Percentiles rank a stretch among this genome's conserved stretches.
Conservation (phyloP, 2,329 filamentous ascomycete genomes). For the Endocalyx cinctus region DNA sequence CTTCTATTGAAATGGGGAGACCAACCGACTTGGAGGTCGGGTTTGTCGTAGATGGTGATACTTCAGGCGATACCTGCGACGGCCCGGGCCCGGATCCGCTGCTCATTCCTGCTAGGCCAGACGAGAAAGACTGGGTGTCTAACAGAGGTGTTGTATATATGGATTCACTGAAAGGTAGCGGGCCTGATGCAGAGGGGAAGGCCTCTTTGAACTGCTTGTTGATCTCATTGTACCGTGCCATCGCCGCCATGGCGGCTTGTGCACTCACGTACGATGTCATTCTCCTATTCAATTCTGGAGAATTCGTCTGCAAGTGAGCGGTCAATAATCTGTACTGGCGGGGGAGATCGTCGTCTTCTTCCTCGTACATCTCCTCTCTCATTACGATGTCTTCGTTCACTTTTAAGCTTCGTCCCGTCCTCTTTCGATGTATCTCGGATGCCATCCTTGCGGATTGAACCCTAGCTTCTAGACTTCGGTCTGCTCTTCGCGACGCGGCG, state of each 20-base stretch:
- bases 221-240: slow-evolving; percentile 41
- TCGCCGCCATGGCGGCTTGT: slow-evolving; percentile 37
- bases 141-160: slow-evolving; percentile 22
- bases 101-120: slow-evolving; percentile 10
- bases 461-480: slow-evolving; percentile 81
- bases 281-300: slow-evolving; percentile 56
- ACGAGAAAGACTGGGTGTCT: slow-evolving; percentile 11
- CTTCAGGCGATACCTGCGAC: slow-evolving; percentile 1
- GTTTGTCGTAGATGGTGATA: slow-evolving; percentile 12
- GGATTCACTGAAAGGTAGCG: slow-evolving; percentile 23
- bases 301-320: slow-evolving; percentile 56
- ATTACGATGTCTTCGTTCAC: slow-evolving; percentile 83
- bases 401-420: slow-evolving; percentile 76
- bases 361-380: slow-evolving; percentile 94
- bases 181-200: slow-evolving; percentile 36
- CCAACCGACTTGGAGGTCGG: slow-evolving; percentile 14
- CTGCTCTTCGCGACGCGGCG: slow-evolving; percentile 80
- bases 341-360: slow-evolving; percentile 79
- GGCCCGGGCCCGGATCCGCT: slow-evolving; percentile 4
- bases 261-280: slow-evolving; percentile 46
- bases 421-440: slow-evolving; percentile 84
- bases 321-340: slow-evolving; percentile 61
- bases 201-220: slow-evolving; percentile 42
- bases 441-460: slow-evolving; percentile 83
- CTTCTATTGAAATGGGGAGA: slow-evolving; percentile 9